These are phyloP conservation scores for Maudiozyma humilis DNA, from an alignment of 1,139 yeast species.

Conservation along the genomic window DNA sequence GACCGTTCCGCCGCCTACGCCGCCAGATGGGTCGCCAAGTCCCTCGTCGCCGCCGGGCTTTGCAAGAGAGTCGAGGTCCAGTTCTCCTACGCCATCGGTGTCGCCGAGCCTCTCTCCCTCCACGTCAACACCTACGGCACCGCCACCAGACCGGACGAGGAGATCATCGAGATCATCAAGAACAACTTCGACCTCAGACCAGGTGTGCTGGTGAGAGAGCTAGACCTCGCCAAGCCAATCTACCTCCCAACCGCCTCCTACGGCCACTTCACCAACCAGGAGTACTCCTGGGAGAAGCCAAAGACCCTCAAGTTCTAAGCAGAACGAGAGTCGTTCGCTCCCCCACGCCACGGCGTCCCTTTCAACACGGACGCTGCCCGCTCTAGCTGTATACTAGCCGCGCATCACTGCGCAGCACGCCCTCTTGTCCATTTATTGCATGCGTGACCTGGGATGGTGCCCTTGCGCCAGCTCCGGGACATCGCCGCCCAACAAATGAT, in stretches of 20 bases:
- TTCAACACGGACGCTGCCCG: no score
- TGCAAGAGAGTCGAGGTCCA: conserved; percentile 97
- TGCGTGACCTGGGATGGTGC: no score
- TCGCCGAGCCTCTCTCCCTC: conserved; percentile 97
- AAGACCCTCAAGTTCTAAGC: conserved; percentile 69
- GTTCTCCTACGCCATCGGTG: conserved; percentile 99
- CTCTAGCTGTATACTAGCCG: background rate
- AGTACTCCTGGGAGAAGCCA: conserved; percentile 97
- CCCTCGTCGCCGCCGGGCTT: conserved; percentile 86
- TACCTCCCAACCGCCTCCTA: conserved; percentile 97
- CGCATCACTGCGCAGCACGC: no score
- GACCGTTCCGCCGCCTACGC: conserved; percentile 99
- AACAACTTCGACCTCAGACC: conserved; percentile 98
- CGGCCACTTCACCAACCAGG: conserved; percentile 99
- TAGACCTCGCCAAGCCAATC: conserved; percentile 97
- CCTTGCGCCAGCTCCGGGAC: no score
- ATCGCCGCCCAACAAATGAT: background rate
- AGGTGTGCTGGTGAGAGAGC: conserved; percentile 94
- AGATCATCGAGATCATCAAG: conserved; percentile 82
- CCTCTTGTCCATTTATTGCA: background rate
- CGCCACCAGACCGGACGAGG: conserved; percentile 77
- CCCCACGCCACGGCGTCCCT: background rate
- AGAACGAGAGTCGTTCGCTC: background rate
- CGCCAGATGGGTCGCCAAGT: conserved; percentile 99
- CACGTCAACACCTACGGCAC: conserved; percentile 98